Percentiles rank a stretch among this genome's conserved stretches.
Evolutionary conservation across 352 stramenopile genomes (phyloP).

Genomic region (Pythium sp.): DNA sequence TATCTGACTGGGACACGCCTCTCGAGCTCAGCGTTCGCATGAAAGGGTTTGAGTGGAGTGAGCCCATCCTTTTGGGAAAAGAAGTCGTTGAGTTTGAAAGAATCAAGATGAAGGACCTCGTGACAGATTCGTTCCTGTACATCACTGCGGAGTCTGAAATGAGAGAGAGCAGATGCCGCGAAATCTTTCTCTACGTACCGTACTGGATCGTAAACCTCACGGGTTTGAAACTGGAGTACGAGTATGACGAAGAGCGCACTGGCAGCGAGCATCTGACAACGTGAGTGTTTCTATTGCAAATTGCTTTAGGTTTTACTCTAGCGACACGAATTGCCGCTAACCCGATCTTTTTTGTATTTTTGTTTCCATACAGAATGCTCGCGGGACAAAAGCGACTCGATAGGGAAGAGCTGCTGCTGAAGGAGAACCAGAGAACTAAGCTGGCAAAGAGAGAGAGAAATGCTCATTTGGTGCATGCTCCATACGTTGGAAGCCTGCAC

Average conservation of each 20-base stretch:
- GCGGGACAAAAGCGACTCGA: conserved; percentile 76
- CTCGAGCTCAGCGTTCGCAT: conserved; percentile 77
- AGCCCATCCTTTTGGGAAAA: conserved; percentile 51
- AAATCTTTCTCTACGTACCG: conserved; percentile 81
- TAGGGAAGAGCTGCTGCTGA: conserved; percentile 72
- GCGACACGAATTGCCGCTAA: background rate
- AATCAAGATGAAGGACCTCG: conserved; percentile 78
- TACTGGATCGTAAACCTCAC: conserved; percentile 90
- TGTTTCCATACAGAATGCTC: conserved; percentile 33
- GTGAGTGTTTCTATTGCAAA: conserved; percentile 25
- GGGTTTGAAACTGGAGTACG: conserved; percentile 78
- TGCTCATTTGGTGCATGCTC: conserved; percentile 51
- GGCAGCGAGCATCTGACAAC: conserved; percentile 63
- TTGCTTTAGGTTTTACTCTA: background rate
- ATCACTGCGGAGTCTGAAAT: conserved; percentile 62
- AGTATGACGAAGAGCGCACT: conserved; percentile 76
- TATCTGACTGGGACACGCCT: conserved; percentile 74
- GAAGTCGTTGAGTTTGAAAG: conserved; percentile 52
- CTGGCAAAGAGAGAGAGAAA: conserved; percentile 39
- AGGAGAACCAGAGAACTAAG: conserved; percentile 52
- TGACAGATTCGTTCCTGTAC: conserved; percentile 70
- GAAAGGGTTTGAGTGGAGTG: conserved; percentile 86
- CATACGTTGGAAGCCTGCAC: background rate
- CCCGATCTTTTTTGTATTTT: conserved; percentile 8
- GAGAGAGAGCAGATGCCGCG: conserved; percentile 51